These are phyloP conservation scores for Coccomyxa sp. DNA, from an alignment of 139 green algal genomes.

Conservation along the genomic window DNA sequence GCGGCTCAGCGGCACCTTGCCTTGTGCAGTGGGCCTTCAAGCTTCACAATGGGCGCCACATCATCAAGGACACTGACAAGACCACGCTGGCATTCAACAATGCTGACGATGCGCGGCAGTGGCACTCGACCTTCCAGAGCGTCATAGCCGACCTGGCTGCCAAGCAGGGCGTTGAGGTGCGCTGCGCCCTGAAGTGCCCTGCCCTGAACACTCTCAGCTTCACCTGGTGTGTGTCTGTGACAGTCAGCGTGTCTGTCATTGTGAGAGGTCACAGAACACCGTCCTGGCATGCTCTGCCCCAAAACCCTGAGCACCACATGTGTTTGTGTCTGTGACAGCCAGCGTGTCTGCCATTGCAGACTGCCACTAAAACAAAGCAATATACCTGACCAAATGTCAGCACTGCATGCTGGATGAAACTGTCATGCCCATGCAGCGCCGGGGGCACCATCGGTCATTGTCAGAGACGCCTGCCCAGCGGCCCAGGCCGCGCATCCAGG, in stretches of 20 bases:
- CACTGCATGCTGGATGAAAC: no score
- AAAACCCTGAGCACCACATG: not conserved
- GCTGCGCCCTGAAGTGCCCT: no score
- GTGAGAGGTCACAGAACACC: not conserved
- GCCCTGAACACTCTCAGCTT: not conserved
- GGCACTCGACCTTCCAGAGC: not conserved
- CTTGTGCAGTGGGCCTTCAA: not conserved
- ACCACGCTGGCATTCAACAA: not conserved
- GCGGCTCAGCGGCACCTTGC: not conserved
- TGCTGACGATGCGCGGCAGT: not conserved
- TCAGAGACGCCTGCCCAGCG: no score
- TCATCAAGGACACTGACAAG: slow-evolving; percentile 1
- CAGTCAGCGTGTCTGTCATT: not conserved
- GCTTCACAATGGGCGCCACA: not conserved
- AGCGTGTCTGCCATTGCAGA: no score
- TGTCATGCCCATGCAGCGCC: no score
- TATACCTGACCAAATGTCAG: no score
- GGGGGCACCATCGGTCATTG: no score
- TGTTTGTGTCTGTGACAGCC: not conserved
- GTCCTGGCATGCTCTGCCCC: not conserved
- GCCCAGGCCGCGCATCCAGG: no score
- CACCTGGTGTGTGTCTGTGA: not conserved
- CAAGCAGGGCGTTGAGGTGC: not conserved
- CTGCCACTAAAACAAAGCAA: no score
- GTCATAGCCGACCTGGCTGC: not conserved